A percentile compares a stretch with the other conserved stretches of the same genome.
phyloP scores from a whole-genome alignment of 2,329 filamentous ascomycete genomes.

The Xylariaceae sp. region DNA sequence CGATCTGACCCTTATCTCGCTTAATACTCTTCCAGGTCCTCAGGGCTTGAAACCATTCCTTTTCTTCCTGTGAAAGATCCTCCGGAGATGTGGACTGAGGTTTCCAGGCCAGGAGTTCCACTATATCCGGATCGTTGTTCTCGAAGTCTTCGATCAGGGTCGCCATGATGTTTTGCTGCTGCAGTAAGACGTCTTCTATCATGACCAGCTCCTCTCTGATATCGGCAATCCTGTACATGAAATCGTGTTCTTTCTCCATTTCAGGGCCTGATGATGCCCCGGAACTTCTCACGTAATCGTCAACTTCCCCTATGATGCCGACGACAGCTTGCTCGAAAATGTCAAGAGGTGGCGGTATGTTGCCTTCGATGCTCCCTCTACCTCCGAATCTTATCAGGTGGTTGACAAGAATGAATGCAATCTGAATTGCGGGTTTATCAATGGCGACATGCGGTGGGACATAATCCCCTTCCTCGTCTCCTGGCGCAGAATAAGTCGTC shows the following conservation, averaged over 20 bases:
- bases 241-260: slow-evolving; percentile 2
- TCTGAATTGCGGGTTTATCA: background rate
- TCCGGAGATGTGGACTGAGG: background rate
- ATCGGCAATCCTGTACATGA: slow-evolving; percentile 10
- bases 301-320: background rate
- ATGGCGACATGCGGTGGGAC: no score
- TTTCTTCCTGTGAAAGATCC: background rate
- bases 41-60: no score
- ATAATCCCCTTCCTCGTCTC: no score
- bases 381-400: no score
- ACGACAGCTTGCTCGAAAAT: slow-evolving; percentile 3
- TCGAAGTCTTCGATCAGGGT: slow-evolving; percentile 4
- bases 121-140: background rate
- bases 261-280: background rate
- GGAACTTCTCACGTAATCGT: slow-evolving; percentile 1
- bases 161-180: slow-evolving; percentile 6
- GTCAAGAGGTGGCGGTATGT: slow-evolving; percentile 3
- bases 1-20: no score
- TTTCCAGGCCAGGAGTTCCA: background rate
- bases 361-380: no score
- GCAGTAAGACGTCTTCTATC: slow-evolving; percentile 5
- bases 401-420: slow-evolving; percentile 1
- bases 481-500: slow-evolving; percentile 3
- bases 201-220: slow-evolving; percentile 12
- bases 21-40: no score